These are phyloP conservation scores for Coniochaeta sp. DNA, from an alignment of 2,329 filamentous ascomycete species.

Conservation along the genomic window DNA sequence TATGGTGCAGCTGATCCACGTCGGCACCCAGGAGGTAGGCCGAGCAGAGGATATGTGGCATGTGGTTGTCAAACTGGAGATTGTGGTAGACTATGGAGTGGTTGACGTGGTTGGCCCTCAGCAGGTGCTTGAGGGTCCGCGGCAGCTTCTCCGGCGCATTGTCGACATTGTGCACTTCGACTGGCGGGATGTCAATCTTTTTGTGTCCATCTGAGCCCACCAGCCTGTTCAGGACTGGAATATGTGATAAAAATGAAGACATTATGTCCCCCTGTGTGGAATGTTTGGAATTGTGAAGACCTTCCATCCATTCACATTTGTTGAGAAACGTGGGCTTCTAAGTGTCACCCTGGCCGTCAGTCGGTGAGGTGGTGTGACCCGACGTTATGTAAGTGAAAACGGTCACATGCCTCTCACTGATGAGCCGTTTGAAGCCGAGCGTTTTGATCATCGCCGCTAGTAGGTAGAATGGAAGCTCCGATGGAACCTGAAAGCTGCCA, in stretches of 20 bases:
- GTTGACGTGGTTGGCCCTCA: conserved; percentile 89
- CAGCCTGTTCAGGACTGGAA: conserved; percentile 21
- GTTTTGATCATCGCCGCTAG: background rate
- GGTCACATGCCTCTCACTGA: background rate
- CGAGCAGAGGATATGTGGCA: conserved; percentile 73
- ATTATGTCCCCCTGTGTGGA: conserved; percentile 6
- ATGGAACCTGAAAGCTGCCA: background rate
- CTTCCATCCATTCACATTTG: background rate
- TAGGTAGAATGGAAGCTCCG: too few relatives aligned
- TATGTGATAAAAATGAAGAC: conserved; percentile 18
- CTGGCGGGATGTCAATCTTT: conserved; percentile 52
- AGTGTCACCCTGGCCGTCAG: too few relatives aligned
- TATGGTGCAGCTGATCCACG: conserved; percentile 61
- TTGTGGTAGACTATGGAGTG: conserved; percentile 75
- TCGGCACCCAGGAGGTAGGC: conserved; percentile 79
- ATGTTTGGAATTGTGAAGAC: background rate
- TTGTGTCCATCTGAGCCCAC: conserved; percentile 10
- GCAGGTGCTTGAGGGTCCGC: conserved; percentile 78
- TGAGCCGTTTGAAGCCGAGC: background rate
- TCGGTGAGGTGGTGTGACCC: too few relatives aligned
- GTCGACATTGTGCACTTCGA: conserved; percentile 73
- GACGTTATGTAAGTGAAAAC: background rate
- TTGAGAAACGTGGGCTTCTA: too few relatives aligned
- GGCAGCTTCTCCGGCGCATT: conserved; percentile 69
- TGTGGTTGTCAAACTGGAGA: conserved; percentile 72